Conservation (phyloP, 345 rosid species). For the Linum tenue region DNA sequence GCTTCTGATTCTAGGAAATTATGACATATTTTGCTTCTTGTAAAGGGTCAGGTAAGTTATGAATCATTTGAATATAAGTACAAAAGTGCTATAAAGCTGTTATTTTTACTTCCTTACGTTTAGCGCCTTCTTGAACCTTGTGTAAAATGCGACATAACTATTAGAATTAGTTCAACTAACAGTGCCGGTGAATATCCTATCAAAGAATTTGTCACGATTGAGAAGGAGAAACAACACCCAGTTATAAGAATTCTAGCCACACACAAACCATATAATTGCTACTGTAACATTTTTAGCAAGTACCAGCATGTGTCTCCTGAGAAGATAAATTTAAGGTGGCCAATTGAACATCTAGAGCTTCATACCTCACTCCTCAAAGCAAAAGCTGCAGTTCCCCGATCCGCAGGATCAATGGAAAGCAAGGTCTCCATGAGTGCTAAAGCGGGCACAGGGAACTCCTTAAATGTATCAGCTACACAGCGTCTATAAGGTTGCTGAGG, state of each 20-base stretch:
- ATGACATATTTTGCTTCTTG: too few species aligned
- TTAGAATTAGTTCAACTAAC: neutral
- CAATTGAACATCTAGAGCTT: neutral
- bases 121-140: neutral
- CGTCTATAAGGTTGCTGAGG: slow-evolving; percentile 95
- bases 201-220: neutral
- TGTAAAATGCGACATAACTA: neutral
- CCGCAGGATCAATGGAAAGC: slow-evolving; percentile 81
- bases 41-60: too few species aligned
- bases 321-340: neutral
- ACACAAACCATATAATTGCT: neutral
- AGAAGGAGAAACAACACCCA: too few species aligned
- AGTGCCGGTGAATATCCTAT: neutral
- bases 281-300: neutral
- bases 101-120: too few species aligned
- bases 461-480: slow-evolving; percentile 81
- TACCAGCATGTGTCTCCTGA: neutral
- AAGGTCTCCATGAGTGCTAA: slow-evolving; percentile 78
- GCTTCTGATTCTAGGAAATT: too few species aligned
- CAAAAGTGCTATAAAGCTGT: too few species aligned
- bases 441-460: slow-evolving; percentile 84
- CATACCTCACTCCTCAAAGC: slow-evolving; percentile 81
- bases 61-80: too few species aligned
- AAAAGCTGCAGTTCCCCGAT: slow-evolving; percentile 78
- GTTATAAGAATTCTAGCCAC: neutral